These are phyloP conservation scores for Bidens hawaiensis DNA, from an alignment of 140 eudicot species.

Conservation along the genomic window DNA sequence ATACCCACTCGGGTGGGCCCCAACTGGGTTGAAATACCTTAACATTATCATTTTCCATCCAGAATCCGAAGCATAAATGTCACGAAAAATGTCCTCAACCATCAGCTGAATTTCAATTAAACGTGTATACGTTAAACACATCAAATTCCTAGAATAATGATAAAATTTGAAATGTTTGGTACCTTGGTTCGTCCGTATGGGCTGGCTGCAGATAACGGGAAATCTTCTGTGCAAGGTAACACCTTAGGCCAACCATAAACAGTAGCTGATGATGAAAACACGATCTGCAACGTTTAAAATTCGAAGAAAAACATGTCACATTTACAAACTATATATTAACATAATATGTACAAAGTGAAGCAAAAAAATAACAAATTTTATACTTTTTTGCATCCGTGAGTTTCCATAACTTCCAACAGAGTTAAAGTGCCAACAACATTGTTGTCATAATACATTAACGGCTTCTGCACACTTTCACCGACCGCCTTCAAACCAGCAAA, in stretches of 20 bases:
- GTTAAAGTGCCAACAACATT: slow-evolving; percentile 77
- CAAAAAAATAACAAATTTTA: background rate
- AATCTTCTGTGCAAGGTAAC: slow-evolving; percentile 90
- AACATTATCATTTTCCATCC: slow-evolving; percentile 84
- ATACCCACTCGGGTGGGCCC: slow-evolving; percentile 92
- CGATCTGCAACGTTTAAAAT: slow-evolving; percentile 55
- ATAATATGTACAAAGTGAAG: background rate
- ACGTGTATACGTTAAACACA: background rate
- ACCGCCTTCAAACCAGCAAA: slow-evolving; percentile 98
- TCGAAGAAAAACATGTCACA: slow-evolving; percentile 4
- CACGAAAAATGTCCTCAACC: slow-evolving; percentile 94
- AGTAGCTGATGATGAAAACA: slow-evolving; percentile 91
- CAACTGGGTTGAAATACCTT: slow-evolving; percentile 94
- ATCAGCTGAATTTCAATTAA: slow-evolving; percentile 44
- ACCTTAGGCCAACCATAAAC: slow-evolving; percentile 93
- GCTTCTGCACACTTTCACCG: slow-evolving; percentile 94
- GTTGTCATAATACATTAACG: slow-evolving; percentile 73
- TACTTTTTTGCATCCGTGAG: slow-evolving; percentile 88
- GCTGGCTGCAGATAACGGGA: slow-evolving; percentile 69
- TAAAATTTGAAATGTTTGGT: background rate
- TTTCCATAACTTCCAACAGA: slow-evolving; percentile 88
- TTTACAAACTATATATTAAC: background rate
- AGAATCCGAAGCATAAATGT: slow-evolving; percentile 56
- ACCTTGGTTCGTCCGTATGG: slow-evolving; percentile 97
- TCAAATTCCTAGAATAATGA: background rate